Base-by-base conservation (phyloP, 495 filamentous ascomycete species). In the Tuber umbilicatum region DNA sequence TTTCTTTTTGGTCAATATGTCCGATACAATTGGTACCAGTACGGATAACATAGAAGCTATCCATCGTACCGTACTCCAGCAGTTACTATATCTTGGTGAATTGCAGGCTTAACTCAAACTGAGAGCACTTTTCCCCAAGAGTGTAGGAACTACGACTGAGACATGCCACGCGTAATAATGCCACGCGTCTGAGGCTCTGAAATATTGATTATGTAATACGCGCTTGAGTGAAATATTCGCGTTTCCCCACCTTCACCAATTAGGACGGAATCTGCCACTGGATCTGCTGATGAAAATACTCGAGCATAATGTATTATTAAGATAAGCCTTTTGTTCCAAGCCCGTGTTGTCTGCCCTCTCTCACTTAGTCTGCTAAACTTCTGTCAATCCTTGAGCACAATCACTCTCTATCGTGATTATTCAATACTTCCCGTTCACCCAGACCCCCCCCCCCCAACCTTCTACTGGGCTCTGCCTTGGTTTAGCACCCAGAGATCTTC, bases 181-280 rank as follows among this genome's bases (percentile, higher is more conserved):
- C n/a, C 73, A 79, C 77, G 77, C 77, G 77, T 78, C 43, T 78
- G 72, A 79, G 72, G 77, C 77, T 79, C 76, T 45, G 43, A 31
- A 17, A 0, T 43, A 5, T 16, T 74, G 75, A 76, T 79, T 79
- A 79, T 71, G 69, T 79, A 79, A 79, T 76, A 79, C 75, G 75
- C 77, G 76, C 70, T 76, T 69, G 72, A 70, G 73, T 37, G 39
- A 70, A 70, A 73, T 67, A 78, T 68, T 79, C 77, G 77, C 77
- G 77, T 79, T 79, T 78, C 77, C 77, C 77, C 75, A 75, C 77
- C 77, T 70, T 78, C 69, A 73, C 38, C 77, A 78, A 78, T 79
- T 78, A 74, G 71, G 55, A n/a, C 55, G 27, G 55, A 64, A 64
- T 64, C 55, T 35, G 14, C 27, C 35, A 35, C 27, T 64, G 55